Base-by-base conservation (phyloP, 495 filamentous ascomycete species). In the Stereocaulon alpinum region DNA sequence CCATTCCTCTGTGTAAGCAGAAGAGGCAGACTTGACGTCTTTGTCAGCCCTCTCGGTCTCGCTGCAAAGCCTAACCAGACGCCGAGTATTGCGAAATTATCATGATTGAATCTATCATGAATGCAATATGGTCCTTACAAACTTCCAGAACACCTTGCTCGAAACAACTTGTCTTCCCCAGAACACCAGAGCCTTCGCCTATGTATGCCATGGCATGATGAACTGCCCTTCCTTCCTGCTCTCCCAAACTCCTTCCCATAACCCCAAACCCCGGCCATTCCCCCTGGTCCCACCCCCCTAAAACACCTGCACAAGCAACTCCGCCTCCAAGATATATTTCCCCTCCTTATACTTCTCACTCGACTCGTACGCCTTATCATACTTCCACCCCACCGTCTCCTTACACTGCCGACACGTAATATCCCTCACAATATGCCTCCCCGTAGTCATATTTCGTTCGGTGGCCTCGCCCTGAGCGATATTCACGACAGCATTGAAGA, bases 381-480 rank as follows among this genome's bases (percentile, higher is more conserved):
- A 98, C 74, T 95, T 98, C 93, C 93, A 98, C 27, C 93, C 93
- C 55, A 98, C 93, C 51, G 85, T 87, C 69, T 88, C 85, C 64
- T 84, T 85, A 82, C 93, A 98, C 73, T 92, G 86, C 55, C 84
- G 77, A 74, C 93, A 98, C 43, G 71, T 71, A 66, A 98, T 96
- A 71, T 98, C 93, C 50, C 94, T 84, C 44, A 98, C 93, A 40
- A 96, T 78, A 70, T 98, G 93, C 40, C 86, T 79, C 49, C 93
- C 93, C 2, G 93, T 98, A n/a, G 94, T 98, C 93, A 98, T 98
- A 79, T 85, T 95, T 63, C 93, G 90, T 74, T 98, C 94, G 56
- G 80, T 82, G 14, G 92, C 82, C 44, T 94, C 88, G 63, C 82
- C 83, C 54, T 82, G 76, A 55, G 80, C 85, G 70, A 94, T 79